Evolutionary conservation across 2,329 filamentous ascomycete species (phyloP).

Genomic region (Ophiosphaerella korrae): DNA sequence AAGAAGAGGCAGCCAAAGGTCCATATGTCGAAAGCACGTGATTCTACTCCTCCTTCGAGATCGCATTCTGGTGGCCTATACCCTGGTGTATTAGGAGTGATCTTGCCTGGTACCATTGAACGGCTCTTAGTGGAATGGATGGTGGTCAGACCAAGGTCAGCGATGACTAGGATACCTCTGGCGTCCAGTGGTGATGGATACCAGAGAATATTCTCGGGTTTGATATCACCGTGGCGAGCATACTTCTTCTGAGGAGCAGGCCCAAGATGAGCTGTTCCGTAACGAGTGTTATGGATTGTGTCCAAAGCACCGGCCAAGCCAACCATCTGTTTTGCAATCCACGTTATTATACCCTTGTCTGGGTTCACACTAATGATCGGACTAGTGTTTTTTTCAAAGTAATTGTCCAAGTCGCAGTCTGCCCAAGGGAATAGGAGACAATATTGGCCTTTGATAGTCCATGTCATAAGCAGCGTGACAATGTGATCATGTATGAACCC

Average conservation of each 20-base stretch:
- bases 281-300: slow-evolving; percentile 9
- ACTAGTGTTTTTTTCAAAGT: background rate
- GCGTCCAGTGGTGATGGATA: slow-evolving; percentile 10
- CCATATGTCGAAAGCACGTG: slow-evolving; percentile 24
- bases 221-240: slow-evolving; percentile 40
- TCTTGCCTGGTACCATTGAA: slow-evolving; percentile 1
- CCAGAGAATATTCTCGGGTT: slow-evolving; percentile 47
- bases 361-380: background rate
- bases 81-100: background rate
- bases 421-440: slow-evolving; percentile 20
- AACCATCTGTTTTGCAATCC: slow-evolving; percentile 17
- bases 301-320: slow-evolving; percentile 12
- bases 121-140: slow-evolving; percentile 8
- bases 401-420: slow-evolving; percentile 10
- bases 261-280: background rate
- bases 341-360: background rate
- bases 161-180: slow-evolving; percentile 10
- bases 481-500: slow-evolving; percentile 13
- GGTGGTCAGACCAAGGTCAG: slow-evolving; percentile 12
- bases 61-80: slow-evolving; percentile 23
- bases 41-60: slow-evolving; percentile 12
- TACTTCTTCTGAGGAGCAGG: slow-evolving; percentile 1
- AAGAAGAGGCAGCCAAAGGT: slow-evolving; percentile 23
- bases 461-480: slow-evolving; percentile 19
- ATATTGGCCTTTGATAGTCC: slow-evolving; percentile 6